A percentile compares a stretch with the other conserved stretches of the same genome.
phyloP scores from a whole-genome alignment of 495 filamentous ascomycete genomes.

The Lindgomyces ingoldianus region DNA sequence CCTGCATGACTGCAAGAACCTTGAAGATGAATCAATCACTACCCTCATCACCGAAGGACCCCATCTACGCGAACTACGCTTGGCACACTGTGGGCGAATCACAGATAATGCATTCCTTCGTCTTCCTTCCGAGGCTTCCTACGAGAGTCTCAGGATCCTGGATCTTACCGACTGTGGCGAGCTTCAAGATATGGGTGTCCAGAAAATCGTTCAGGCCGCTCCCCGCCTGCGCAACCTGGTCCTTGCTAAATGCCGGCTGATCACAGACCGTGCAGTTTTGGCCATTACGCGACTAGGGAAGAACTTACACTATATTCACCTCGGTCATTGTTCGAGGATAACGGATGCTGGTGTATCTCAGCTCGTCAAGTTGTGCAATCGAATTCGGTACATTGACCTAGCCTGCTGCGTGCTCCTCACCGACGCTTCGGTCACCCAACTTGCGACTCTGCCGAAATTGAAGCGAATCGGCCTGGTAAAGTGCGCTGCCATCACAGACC shows the following conservation, averaged over 20 bases:
- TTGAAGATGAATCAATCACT: slow-evolving; percentile 79
- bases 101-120: slow-evolving; percentile 83
- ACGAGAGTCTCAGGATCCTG: slow-evolving; percentile 87
- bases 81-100: slow-evolving; percentile 79
- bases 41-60: slow-evolving; percentile 72
- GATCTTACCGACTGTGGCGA: slow-evolving; percentile 86
- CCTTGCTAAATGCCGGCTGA: slow-evolving; percentile 86
- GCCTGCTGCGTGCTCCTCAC: slow-evolving; percentile 93
- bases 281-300: slow-evolving; percentile 88
- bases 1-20: slow-evolving; percentile 76
- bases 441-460: slow-evolving; percentile 87
- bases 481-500: slow-evolving; percentile 83
- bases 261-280: slow-evolving; percentile 85
- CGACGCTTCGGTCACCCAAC: slow-evolving; percentile 77
- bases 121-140: slow-evolving; percentile 66
- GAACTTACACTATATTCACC: slow-evolving; percentile 93
- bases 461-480: slow-evolving; percentile 95
- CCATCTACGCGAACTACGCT: slow-evolving; percentile 82
- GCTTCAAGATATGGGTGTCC: slow-evolving; percentile 80
- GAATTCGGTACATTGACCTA: slow-evolving; percentile 95
- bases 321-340: slow-evolving; percentile 90
- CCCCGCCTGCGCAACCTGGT: slow-evolving; percentile 90
- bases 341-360: slow-evolving; percentile 83
- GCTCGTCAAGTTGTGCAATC: slow-evolving; percentile 81
- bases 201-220: slow-evolving; percentile 80